Conservation (phyloP, 495 filamentous ascomycete species). For the Clavariopsis aquatica region DNA sequence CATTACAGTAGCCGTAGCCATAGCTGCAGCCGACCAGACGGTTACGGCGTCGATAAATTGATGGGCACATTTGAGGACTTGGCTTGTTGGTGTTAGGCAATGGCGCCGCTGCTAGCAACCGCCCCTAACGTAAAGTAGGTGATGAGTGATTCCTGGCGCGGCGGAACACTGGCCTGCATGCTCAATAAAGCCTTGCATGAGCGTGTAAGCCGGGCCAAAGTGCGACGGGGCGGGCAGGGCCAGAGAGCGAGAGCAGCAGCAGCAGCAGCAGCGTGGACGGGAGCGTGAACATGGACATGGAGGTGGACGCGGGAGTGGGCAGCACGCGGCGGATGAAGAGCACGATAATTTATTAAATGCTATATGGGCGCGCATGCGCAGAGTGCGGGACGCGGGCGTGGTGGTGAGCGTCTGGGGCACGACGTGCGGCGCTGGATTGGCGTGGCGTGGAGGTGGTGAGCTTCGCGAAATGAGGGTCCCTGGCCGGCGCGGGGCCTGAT, state of each 20-base stretch:
- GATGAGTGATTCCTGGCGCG: too few relatives aligned
- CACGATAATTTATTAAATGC: constrained; percentile 18
- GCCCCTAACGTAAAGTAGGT: too few relatives aligned
- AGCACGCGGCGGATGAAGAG: constrained; percentile 7
- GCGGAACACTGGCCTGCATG: constrained; percentile 2
- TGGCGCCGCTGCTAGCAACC: too few relatives aligned
- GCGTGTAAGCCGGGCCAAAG: constrained; percentile 17
- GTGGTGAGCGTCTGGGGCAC: not conserved
- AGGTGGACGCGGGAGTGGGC: too few relatives aligned
- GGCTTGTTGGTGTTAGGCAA: not conserved
- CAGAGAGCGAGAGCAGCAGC: too few relatives aligned
- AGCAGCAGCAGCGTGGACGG: not conserved
- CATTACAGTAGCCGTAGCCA: too few relatives aligned
- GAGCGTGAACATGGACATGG: not conserved
- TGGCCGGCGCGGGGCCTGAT: not conserved
- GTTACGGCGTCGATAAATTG: not conserved
- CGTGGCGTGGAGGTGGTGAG: not conserved
- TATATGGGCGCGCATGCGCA: constrained; percentile 11
- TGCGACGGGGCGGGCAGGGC: too few relatives aligned
- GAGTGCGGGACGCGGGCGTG: constrained; percentile 3
- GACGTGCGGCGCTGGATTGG: not conserved
- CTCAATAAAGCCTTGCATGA: constrained; percentile 21
- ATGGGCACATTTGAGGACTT: not conserved
- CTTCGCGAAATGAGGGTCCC: constrained; percentile 21
- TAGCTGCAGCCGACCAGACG: not conserved